Evolutionary conservation across 2,329 filamentous ascomycete species (phyloP).

Genomic region (Elsinoe perseae): DNA sequence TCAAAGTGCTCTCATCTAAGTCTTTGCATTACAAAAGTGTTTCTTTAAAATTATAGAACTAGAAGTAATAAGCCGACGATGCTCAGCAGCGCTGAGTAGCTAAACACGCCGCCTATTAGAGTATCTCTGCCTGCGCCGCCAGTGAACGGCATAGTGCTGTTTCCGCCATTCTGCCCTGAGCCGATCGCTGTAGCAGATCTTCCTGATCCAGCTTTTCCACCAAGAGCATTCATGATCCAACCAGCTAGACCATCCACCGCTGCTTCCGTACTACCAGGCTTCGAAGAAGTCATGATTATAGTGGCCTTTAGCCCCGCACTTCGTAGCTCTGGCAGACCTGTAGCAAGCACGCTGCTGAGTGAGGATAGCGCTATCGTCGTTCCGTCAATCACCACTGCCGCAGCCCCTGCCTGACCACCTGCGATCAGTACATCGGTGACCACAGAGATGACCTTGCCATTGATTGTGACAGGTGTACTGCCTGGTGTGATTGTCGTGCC

Average conservation of each 20-base stretch:
- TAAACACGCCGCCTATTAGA: background rate
- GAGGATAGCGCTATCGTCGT: background rate
- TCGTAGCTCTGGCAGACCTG: background rate
- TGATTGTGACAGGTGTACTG: background rate
- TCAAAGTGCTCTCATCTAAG: background rate
- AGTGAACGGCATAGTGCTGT: background rate
- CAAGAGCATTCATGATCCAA: constrained; percentile 2
- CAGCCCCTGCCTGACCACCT: background rate
- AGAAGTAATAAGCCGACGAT: background rate
- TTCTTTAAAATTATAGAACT: background rate
- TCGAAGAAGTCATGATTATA: background rate
- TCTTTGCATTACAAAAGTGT: background rate
- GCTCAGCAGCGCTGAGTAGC: background rate
- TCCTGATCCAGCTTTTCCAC: background rate
- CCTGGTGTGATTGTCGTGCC: background rate
- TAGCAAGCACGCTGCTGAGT: background rate
- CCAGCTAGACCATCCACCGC: background rate
- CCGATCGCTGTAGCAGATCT: background rate
- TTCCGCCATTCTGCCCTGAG: background rate
- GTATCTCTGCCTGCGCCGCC: background rate
- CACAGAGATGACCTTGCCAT: background rate
- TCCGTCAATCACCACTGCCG: background rate
- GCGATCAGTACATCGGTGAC: background rate
- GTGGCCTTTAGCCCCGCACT: background rate
- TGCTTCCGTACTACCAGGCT: background rate